Conservation (phyloP, 139 green algal genomes). For the Chlamydomonas schloesseri region DNA sequence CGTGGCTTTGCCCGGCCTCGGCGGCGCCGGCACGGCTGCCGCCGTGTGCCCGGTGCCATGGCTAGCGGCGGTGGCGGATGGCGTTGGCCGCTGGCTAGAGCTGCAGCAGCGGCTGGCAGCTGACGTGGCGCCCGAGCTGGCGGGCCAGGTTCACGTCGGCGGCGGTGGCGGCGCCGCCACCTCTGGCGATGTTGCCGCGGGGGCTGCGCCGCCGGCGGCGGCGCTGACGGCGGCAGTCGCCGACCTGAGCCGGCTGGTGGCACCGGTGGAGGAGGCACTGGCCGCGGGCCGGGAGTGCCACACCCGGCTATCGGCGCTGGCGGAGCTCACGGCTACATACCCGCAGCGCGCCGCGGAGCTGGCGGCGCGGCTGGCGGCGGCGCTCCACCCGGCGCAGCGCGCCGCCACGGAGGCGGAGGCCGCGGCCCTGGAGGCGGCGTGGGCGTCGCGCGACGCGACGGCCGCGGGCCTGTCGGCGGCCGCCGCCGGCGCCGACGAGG, state of each 20-base stretch:
- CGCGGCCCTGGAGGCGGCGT: constrained; percentile 1
- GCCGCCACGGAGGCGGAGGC: not conserved
- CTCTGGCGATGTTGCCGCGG: not conserved
- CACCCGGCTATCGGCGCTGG: not conserved
- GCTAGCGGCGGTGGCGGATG: constrained; percentile 11
- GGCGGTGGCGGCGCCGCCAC: not conserved
- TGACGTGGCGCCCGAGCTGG: constrained; percentile 21
- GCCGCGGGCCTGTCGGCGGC: constrained; percentile 4
- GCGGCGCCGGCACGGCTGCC: not conserved
- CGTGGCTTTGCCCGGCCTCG: no score
- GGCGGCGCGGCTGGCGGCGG: not conserved
- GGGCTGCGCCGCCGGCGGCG: no score
- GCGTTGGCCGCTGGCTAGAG: not conserved
- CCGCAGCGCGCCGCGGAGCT: constrained; percentile 12
- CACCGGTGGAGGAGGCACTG: constrained; percentile 1
- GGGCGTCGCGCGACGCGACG: constrained; percentile 8
- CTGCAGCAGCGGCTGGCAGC: constrained; percentile 15
- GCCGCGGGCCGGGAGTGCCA: not conserved
- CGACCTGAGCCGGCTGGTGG: constrained; percentile 8
- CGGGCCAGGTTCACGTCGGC: constrained; percentile 17
- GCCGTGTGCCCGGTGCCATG: not conserved
- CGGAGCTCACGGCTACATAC: constrained; percentile 23
- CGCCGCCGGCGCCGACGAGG: not conserved
- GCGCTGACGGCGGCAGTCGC: not conserved
- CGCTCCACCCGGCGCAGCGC: not conserved